phyloP scores from a whole-genome alignment of 83 land plant species.

The Thuja plicata region DNA sequence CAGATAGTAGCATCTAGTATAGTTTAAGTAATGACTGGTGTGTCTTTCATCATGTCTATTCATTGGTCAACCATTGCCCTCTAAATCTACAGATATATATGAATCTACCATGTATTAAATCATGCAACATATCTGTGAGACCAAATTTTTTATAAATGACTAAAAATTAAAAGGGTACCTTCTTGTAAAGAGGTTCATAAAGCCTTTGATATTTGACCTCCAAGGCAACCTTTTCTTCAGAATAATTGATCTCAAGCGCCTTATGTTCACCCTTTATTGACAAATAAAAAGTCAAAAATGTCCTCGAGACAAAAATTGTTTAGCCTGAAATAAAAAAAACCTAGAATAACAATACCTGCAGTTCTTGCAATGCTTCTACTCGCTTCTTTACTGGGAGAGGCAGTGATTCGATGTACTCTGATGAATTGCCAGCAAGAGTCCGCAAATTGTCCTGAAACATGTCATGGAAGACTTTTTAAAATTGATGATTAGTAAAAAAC shows the following conservation, averaged over 20 bases:
- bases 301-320: neutral
- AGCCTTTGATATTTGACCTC: constrained; percentile 77
- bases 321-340: neutral
- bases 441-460: neutral
- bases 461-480: neutral
- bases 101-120: neutral
- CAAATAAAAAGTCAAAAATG: neutral
- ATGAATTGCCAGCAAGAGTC: neutral
- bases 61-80: neutral
- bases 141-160: neutral
- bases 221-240: constrained; percentile 66
- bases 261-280: constrained; percentile 59
- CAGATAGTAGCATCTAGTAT: neutral
- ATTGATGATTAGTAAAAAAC: neutral
- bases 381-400: constrained; percentile 24
- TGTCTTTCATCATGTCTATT: neutral
- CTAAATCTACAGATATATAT: neutral
- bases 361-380: constrained; percentile 19
- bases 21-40: neutral
- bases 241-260: constrained; percentile 70
- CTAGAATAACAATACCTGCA: constrained; percentile 17
- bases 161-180: constrained; percentile 32
- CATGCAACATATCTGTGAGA: neutral
- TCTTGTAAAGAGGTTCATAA: constrained; percentile 68
- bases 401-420: neutral